Evolutionary conservation across 306 rosid species (phyloP), one percentile per base, ranked within the genome.

Genomic region (Rosa persica): DNA sequence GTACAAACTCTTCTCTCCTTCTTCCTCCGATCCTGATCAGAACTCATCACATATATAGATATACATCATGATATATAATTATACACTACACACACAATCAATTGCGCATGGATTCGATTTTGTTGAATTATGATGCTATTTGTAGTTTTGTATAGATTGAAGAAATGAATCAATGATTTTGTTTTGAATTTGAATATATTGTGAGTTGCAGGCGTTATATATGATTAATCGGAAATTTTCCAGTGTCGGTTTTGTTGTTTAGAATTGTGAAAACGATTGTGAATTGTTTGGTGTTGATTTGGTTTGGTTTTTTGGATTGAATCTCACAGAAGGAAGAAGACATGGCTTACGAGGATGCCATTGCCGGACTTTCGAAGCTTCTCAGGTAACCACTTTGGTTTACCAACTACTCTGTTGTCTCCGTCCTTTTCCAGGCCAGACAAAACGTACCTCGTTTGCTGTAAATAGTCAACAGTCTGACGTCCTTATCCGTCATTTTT

Each of bases 301-400:
- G 7, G 22, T 34, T 58, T 10, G 22, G 25, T 58, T 70, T 74
- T 30, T 30, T 30, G 40, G 69, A n/a, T 39, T 52, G 13, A 20
- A 38, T 19, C 36, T 30, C 16, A 7, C 89, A 92, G 93, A 85
- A 81, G 78, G 70, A 66, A 66, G 92, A 92, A 80, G 94, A 81
- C 61, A 92, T 94, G 98, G 93, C 87, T 52, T 92, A 82, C 84
- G 88, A 92, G 61, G 95, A 86, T 6, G 98, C 97, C 81, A 85
- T 92, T 74, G 97, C 89, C 76, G 88, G 84, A 43, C 88, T 94
- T 67, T 73, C 84, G 20, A 90, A 89, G 87, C 95, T 94, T 69
- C 81, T 94, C 72, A 90, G 97, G 98, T 90, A 67, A n/a, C 2
- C 36, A 13, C 3, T 2, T 6, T 5, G 6, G 57, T 51, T 51